Base-by-base conservation (phyloP, 768 basidiomycete species). In the Boletus reticuloceps region DNA sequence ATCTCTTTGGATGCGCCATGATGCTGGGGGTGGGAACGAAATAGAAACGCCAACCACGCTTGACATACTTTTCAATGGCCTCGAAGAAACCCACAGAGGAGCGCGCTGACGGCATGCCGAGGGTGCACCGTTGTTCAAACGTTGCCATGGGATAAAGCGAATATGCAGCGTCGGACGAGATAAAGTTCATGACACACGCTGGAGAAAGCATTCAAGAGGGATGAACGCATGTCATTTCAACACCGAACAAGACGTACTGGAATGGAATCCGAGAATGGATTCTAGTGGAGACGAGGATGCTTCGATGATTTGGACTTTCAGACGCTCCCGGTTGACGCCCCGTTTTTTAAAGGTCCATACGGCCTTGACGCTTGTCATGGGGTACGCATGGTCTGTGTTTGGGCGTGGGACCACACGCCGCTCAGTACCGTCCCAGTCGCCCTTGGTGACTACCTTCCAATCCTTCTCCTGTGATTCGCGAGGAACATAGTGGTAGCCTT, bases 251-350 rank as follows among this genome's bases (percentile, higher is more conserved):
- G 13, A 66, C 78, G 27, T 39, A 82, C 80, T 79, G 0, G 76
- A 78, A 52, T 82, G 81, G 50, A 81, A 82, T 8, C 60, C 59
- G 2, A 82, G 51, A n/a, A 82, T 75, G 70, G 14, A 65, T 64
- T 44, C 59, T 10, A 45, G 51, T 6, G 22, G 75, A 56, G 37
- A 72, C 38, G 62, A 52, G 1, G 38, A 0, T 0, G 61, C 48
- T 8, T 60, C 68, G 32, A 82, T 74, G 38, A 82, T 59, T 55
- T 82, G 80, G 0, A 81, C 62, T 42, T 69, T 76, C 3, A 66
- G 47, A 11, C 5, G 12, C 11, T 51, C 54, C 8, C n/a, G 2
- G 6, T 51, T 43, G 9, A 4, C 2, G 20, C 20, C 5, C 1
- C 8, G 14, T 46, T 55, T 58, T 68, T 71, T 11, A 55, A 80